Conservation (phyloP, 176 grass and related monocot species). For the Coix lacrymajobi region DNA sequence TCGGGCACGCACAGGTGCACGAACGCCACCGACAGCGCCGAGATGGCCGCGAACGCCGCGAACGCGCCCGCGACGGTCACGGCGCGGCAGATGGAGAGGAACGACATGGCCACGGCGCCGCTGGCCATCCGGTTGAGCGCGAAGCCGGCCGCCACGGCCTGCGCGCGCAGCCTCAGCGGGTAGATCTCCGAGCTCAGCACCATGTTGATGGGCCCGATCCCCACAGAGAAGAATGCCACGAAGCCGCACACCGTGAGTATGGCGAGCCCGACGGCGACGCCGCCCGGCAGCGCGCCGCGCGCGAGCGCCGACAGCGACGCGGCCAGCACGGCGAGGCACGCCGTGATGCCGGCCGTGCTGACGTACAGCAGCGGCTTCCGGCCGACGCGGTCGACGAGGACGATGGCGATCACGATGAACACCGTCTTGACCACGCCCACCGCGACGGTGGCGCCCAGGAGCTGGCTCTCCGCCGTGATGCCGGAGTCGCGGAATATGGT, state of each 20-base stretch:
- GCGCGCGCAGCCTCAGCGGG: conserved; percentile 66
- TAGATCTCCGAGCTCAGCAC: conserved; percentile 77
- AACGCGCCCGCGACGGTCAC: conserved; percentile 57
- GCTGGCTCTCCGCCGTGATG: conserved; percentile 40
- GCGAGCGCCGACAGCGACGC: conserved; percentile 33
- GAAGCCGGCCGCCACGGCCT: conserved; percentile 48
- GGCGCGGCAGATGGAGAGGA: conserved; percentile 55
- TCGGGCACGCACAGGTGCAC: conserved; percentile 61
- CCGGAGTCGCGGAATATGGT: conserved; percentile 64
- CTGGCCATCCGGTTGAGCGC: conserved; percentile 62
- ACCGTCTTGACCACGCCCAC: conserved; percentile 64
- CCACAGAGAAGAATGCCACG: conserved; percentile 73
- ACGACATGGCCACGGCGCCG: conserved; percentile 73
- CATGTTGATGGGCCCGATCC: conserved; percentile 72
- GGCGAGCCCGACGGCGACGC: conserved; percentile 31
- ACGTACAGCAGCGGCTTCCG: conserved; percentile 62
- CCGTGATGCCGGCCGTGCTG: conserved; percentile 71
- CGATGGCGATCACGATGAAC: conserved; percentile 60
- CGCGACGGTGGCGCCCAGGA: conserved; percentile 61
- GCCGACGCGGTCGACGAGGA: conserved; percentile 50
- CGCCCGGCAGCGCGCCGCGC: conserved; percentile 23
- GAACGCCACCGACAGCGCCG: conserved; percentile 55
- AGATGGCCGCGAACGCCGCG: conserved; percentile 49
- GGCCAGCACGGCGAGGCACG: conserved; percentile 46
- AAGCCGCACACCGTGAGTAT: conserved; percentile 66